These are phyloP conservation scores for Pyrus hybrid DNA, from an alignment of 331 rosid species.

Conservation along the genomic window DNA sequence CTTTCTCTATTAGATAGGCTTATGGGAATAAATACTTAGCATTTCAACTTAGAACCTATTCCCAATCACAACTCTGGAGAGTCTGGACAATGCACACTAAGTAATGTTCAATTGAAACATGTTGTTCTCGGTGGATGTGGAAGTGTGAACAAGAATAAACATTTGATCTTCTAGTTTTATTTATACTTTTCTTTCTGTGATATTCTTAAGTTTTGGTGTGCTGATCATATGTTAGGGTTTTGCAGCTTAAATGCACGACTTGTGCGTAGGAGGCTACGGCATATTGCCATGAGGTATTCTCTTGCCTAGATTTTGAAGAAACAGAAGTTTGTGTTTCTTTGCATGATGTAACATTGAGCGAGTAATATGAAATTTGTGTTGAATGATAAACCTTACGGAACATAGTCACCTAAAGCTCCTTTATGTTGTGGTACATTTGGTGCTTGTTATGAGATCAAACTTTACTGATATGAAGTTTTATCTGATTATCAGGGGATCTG, in stretches of 20 bases:
- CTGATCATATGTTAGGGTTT: neutral
- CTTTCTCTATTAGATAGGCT: neutral
- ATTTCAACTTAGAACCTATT: neutral
- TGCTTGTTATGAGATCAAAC: neutral
- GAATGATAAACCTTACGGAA: neutral
- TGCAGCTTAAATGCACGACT: constrained; percentile 77
- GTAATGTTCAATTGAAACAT: neutral
- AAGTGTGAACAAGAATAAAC: neutral
- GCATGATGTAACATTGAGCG: neutral
- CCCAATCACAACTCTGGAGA: neutral
- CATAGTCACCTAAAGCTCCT: neutral
- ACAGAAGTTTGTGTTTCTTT: neutral
- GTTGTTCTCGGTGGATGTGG: neutral
- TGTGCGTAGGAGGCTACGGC: constrained; percentile 80
- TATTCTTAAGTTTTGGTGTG: neutral
- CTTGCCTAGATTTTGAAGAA: neutral
- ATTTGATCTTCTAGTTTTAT: neutral
- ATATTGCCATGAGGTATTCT: constrained; percentile 71
- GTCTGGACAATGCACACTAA: neutral
- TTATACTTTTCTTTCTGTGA: neutral
- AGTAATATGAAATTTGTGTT: neutral
- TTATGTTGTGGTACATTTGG: constrained; percentile 3
- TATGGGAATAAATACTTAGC: neutral
- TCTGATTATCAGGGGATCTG: constrained; percentile 59
- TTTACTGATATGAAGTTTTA: constrained; percentile 21